Evolutionary conservation across 2,329 filamentous ascomycete genomes (phyloP), one percentile per base, ranked within the genome.

Genomic region (Neofusicoccum sp.): DNA sequence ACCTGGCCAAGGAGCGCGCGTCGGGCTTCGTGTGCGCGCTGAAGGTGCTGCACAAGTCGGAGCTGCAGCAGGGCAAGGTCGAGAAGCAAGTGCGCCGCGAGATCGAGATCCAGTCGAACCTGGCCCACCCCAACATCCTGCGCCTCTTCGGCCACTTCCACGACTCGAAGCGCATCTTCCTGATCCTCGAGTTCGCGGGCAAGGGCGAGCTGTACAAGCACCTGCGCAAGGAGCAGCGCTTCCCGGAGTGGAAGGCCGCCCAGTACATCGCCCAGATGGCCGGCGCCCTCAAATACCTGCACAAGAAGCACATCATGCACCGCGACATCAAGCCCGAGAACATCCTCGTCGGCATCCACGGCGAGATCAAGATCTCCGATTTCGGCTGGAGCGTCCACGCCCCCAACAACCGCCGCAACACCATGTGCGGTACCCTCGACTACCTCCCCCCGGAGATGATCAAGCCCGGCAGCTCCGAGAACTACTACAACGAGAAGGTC

Each of bases 381-480:
- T 99, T 98, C 71, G 93, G 95, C 53, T 99, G 95, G 95, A 96
- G 90, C 73, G 95, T 98, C 3, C 95, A 99, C 76, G 95, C 95
- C 4, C 95, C 95, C 30, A 97, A 96, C 76, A 96, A 93, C 78
- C 83, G 95, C 67, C 84, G 95, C 64, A 89, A 93, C 71, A 99
- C 95, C 60, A 93, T 98, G 86, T 99, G 95, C 75, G 95, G 95
- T 65, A 99, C 95, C 16, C 85, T 98, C 43, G 95, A 99, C 78
- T 99, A 99, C 75, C 85, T 99, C 14, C 95, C 95, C 3, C 95
- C 95, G 4, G 95, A 99, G 86, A 99, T 99, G 95, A 85, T 98
- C 75, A 90, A 89, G 75, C 85, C 88, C 3, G 89, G 90, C 45
- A 84, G 84, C 67, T 85, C 87, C 67, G 90, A 95, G 70, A 96